Evolutionary conservation across 2,329 filamentous ascomycete genomes (phyloP).

Genomic region (Paramyrothecium sp.): DNA sequence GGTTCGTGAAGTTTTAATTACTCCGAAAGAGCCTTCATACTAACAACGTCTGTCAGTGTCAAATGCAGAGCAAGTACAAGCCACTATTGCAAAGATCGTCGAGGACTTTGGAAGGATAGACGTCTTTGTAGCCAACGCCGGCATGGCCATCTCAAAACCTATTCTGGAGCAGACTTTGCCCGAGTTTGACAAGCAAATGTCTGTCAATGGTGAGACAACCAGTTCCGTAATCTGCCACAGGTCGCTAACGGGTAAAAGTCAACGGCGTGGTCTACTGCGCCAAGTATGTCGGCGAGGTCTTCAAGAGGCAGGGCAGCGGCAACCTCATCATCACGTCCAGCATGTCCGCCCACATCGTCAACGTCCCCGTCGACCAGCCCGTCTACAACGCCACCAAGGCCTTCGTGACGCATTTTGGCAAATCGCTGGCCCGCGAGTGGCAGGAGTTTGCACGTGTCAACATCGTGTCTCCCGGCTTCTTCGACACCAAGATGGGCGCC

Average conservation of each 20-base stretch:
- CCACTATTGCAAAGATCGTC: constrained; percentile 26
- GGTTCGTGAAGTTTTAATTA: constrained; percentile 15
- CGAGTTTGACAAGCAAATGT: constrained; percentile 49
- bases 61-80: constrained; percentile 30
- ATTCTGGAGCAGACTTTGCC: constrained; percentile 52
- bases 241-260: constrained; percentile 16
- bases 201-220: constrained; percentile 47
- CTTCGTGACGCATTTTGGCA: constrained; percentile 52
- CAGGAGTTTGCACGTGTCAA: constrained; percentile 55
- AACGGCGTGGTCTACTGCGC: constrained; percentile 45
- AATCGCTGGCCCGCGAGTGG: constrained; percentile 54
- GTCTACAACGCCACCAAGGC: constrained; percentile 57
- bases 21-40: neutral
- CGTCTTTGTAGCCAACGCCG: constrained; percentile 39
- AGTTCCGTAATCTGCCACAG: neutral
- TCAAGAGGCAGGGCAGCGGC: constrained; percentile 39
- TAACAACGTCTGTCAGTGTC: constrained; percentile 31
- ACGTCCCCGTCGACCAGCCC: constrained; percentile 49
- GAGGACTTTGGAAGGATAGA: constrained; percentile 41
- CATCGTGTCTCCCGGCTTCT: constrained; percentile 45
- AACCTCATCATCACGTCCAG: constrained; percentile 51
- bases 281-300: constrained; percentile 41
- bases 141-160: constrained; percentile 52
- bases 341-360: constrained; percentile 48
- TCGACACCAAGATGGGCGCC: constrained; percentile 55